phyloP scores from a whole-genome alignment of 495 filamentous ascomycete genomes.

The Annulohypoxylon maeteangense region DNA sequence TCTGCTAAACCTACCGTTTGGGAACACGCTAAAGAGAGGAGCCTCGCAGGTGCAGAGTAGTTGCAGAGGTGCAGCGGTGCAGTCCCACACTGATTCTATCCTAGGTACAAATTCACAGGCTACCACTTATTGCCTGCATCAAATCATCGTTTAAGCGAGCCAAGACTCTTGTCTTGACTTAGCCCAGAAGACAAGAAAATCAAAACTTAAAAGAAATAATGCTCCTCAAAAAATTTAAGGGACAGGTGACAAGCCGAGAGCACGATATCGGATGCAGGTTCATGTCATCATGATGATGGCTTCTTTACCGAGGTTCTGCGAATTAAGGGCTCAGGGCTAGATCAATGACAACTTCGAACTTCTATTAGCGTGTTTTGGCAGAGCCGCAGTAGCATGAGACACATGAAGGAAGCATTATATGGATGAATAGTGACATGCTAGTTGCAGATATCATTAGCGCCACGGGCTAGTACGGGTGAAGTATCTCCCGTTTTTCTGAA shows the following conservation, averaged over 20 bases:
- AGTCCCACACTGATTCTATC: slow-evolving; percentile 24
- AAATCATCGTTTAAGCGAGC: slow-evolving; percentile 13
- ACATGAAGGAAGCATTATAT: background rate
- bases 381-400: slow-evolving; percentile 28
- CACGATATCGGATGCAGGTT: slow-evolving; percentile 2
- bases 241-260: background rate
- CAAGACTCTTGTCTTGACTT: slow-evolving; percentile 14
- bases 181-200: slow-evolving; percentile 5
- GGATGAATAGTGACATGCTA: background rate
- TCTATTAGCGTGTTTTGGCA: slow-evolving; percentile 31
- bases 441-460: background rate
- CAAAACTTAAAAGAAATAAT: background rate
- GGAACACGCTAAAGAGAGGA: slow-evolving; percentile 24
- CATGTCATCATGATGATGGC: slow-evolving; percentile 32
- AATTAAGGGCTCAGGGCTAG: slow-evolving; percentile 19
- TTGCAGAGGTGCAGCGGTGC: no score
- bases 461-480: slow-evolving; percentile 17
- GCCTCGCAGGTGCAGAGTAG: slow-evolving; percentile 21
- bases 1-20: slow-evolving; percentile 38
- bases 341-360: slow-evolving; percentile 31
- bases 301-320: background rate
- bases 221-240: slow-evolving; percentile 2
- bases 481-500: slow-evolving; percentile 13
- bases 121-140: slow-evolving; percentile 30
- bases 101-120: slow-evolving; percentile 33